Evolutionary conservation across 768 basidiomycete species (phyloP).

Genomic region (Imleria badia): DNA sequence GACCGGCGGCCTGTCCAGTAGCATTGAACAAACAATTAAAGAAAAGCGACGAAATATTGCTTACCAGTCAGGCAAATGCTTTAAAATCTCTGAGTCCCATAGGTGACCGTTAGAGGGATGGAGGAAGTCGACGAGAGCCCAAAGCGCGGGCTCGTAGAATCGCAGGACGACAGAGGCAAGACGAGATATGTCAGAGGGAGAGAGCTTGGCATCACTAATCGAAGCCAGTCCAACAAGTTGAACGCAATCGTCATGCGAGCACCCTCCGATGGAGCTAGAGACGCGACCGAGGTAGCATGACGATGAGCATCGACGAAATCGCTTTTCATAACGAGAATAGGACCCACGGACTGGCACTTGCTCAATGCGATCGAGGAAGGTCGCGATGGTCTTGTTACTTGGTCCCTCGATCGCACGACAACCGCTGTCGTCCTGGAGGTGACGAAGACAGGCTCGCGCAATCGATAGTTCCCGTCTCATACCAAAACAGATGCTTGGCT

Average conservation of each 20-base stretch:
- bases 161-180: constrained; percentile 40
- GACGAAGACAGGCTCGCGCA: constrained; percentile 37
- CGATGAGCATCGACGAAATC: background rate
- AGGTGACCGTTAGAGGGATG: constrained; percentile 43
- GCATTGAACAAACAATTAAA: background rate
- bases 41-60: constrained; percentile 2
- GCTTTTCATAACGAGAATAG: background rate
- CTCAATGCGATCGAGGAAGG: constrained; percentile 47
- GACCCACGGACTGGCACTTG: constrained; percentile 47
- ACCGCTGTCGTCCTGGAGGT: constrained; percentile 21
- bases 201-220: constrained; percentile 43
- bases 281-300: background rate
- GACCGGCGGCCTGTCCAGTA: constrained; percentile 7
- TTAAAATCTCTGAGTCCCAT: constrained; percentile 36
- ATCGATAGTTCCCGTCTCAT: constrained; percentile 46
- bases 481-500: constrained; percentile 37
- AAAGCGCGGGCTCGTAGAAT: constrained; percentile 43
- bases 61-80: constrained; percentile 26
- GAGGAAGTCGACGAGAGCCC: constrained; percentile 42
- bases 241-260: constrained; percentile 43
- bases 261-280: constrained; percentile 39
- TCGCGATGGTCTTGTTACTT: constrained; percentile 27
- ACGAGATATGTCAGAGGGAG: constrained; percentile 39
- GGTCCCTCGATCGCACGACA: background rate
- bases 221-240: constrained; percentile 65